These are phyloP conservation scores for Mycena crocata DNA, from an alignment of 768 basidiomycete species.

Conservation along the genomic window DNA sequence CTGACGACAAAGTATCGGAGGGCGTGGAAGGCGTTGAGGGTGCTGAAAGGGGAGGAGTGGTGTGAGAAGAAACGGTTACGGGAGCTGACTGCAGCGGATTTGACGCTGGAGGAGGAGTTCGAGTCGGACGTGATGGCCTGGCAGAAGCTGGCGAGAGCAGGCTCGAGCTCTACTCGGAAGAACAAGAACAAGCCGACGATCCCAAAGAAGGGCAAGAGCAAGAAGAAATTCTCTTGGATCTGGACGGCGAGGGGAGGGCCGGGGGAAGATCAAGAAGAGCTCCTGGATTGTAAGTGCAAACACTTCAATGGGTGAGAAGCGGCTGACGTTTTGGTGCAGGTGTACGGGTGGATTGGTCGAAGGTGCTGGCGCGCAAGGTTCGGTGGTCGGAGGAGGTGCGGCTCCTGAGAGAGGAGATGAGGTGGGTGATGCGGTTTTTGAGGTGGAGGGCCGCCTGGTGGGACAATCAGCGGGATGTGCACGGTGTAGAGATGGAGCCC, in stretches of 20 bases:
- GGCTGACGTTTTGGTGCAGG: background rate
- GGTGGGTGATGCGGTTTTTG: background rate
- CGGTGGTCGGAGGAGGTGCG: background rate
- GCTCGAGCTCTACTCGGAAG: background rate
- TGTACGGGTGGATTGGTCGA: background rate
- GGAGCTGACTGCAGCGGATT: constrained; percentile 13
- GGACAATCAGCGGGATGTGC: background rate
- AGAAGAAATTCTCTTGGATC: constrained; percentile 20
- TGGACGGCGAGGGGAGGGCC: background rate
- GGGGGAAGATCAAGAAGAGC: background rate
- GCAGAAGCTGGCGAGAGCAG: background rate
- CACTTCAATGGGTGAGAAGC: background rate
- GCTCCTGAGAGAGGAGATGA: background rate
- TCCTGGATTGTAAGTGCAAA: constrained; percentile 24
- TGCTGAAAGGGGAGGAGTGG: background rate
- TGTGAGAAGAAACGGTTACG: background rate
- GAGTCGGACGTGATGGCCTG: constrained; percentile 9
- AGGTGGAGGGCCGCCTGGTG: constrained; percentile 4
- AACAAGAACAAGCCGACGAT: background rate
- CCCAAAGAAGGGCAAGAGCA: background rate
- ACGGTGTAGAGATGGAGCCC: background rate
- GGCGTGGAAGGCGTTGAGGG: constrained; percentile 1
- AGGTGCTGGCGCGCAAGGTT: background rate
- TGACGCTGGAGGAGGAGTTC: constrained; percentile 11
- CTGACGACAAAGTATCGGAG: constrained; percentile 4